Conservation (phyloP, 805 yeast genomes). For the Suhomyces canberraensis region DNA sequence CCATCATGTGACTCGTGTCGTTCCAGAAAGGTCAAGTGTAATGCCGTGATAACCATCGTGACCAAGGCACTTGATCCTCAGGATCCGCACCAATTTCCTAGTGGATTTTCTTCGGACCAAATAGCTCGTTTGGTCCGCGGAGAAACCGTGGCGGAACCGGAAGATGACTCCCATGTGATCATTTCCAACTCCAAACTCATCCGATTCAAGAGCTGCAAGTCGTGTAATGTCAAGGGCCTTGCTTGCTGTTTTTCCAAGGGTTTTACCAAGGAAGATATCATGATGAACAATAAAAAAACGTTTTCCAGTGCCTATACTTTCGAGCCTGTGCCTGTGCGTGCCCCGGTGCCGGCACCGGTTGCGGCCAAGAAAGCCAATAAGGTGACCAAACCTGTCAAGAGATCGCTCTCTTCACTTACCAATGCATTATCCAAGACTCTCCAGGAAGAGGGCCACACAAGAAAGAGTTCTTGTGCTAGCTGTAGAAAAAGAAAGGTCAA, state of each 20-base stretch:
- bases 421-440: conserved; percentile 10
- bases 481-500: conserved; percentile 44
- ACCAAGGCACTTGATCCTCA: conserved; percentile 13
- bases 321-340: background rate
- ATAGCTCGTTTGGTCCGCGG: conserved; percentile 12
- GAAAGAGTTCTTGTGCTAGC: conserved; percentile 38
- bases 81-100: conserved; percentile 1
- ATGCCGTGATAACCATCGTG: conserved; percentile 55
- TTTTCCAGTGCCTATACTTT: background rate
- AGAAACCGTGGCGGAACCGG: conserved; percentile 11
- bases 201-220: conserved; percentile 53
- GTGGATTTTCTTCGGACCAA: conserved; percentile 9
- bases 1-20: conserved; percentile 76
- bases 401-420: conserved; percentile 6
- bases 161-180: conserved; percentile 14
- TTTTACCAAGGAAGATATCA: conserved; percentile 59
- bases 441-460: conserved; percentile 11
- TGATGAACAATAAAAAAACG: conserved; percentile 29
- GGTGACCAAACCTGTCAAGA: conserved; percentile 10
- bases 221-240: conserved; percentile 46
- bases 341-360: background rate
- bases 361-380: conserved; percentile 9
- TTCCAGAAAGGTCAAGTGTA: conserved; percentile 67
- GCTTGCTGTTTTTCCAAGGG: conserved; percentile 62
- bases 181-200: conserved; percentile 34